Evolutionary conservation across 2,329 filamentous ascomycete genomes (phyloP), one percentile per base, ranked within the genome.

Genomic region (Aspergillus luchuensis): DNA sequence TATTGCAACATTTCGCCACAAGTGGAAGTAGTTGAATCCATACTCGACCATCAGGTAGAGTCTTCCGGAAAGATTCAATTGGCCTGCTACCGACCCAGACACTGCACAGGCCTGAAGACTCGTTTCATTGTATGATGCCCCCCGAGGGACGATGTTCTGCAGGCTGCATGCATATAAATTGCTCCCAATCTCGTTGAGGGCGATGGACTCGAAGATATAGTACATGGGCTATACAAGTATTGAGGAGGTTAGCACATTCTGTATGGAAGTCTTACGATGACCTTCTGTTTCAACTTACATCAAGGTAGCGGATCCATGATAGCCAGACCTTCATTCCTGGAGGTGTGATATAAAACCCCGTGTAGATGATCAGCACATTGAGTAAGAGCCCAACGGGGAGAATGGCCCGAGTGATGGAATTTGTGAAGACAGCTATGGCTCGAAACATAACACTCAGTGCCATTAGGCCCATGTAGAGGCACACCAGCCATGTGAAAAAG

Each of bases 361-460:
- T 89, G 0, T 91, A 94, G 15, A 91, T 81, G 33, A 93, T 85
- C 68, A 92, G 91, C 23, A 92, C 77, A 0, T 90, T 92, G 64
- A 95, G 91, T 59, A 91, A 84, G 1, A 90, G 82, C 13, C 90
- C 88, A 6, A 90, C 90, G 56, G 91, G 88, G 72, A 92, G 92
- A 74, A 92, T 90, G 5, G 91, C 91, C 39, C 89, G 90, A 71
- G 94, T 89, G 61, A 94, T 95, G 68, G 91, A 90, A 0, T 89
- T 88, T 61, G 89, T 91, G 10, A 90, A 64, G 63, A 87, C 90
- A 7, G 87, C 90, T 2, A 92, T 81, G 8, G 88, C 89, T 60
- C 90, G 80, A 79, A 92, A 91, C 73, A 91, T 89, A 2, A 91
- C 77, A 0, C 89, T 91, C 87, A 91, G 91, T 6, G 84, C 84